Percentiles rank a stretch among this genome's conserved stretches.
Evolutionary conservation across 768 basidiomycete genomes (phyloP).

Genomic region (Pluteus cervinus): DNA sequence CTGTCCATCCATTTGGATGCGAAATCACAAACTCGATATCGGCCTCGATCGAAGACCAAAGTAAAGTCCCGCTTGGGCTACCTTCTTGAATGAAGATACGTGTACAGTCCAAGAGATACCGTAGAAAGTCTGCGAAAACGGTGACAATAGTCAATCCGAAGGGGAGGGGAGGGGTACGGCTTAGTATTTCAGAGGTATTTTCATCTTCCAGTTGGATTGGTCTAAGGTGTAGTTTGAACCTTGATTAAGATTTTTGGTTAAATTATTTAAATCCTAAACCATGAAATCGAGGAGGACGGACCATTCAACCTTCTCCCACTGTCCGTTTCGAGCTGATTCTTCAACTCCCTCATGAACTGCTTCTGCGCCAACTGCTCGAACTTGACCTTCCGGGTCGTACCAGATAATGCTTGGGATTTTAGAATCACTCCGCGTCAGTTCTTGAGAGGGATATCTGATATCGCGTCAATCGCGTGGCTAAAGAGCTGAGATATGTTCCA

Average conservation of each 20-base stretch:
- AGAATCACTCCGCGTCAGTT: slow-evolving; percentile 2
- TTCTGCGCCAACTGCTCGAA: slow-evolving; percentile 4
- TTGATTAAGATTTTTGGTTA: neutral
- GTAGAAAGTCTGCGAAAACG: slow-evolving; percentile 11
- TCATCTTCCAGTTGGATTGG: slow-evolving; percentile 9
- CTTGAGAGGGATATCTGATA: neutral
- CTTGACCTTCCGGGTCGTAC: slow-evolving; percentile 4
- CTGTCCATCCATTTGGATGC: slow-evolving; percentile 14
- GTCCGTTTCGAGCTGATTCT: slow-evolving; percentile 31
- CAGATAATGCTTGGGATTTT: slow-evolving; percentile 7
- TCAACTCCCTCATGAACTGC: slow-evolving; percentile 21
- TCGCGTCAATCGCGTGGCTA: too few relatives aligned
- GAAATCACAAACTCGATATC: slow-evolving; percentile 9
- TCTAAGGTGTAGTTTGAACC: slow-evolving; percentile 13
- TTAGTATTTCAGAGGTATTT: slow-evolving; percentile 1
- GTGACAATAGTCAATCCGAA: slow-evolving; percentile 2
- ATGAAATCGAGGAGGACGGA: slow-evolving; percentile 12
- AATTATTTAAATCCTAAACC: neutral
- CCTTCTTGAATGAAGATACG: slow-evolving; percentile 7
- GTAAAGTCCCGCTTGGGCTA: slow-evolving; percentile 6
- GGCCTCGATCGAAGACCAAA: slow-evolving; percentile 4
- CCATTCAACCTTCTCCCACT: slow-evolving; percentile 39
- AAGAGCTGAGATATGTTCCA: too few relatives aligned
- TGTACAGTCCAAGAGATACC: slow-evolving; percentile 9
- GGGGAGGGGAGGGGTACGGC: slow-evolving; percentile 8